Conservation (phyloP, 2,329 filamentous ascomycete genomes). For the Diaporthe destruens region DNA sequence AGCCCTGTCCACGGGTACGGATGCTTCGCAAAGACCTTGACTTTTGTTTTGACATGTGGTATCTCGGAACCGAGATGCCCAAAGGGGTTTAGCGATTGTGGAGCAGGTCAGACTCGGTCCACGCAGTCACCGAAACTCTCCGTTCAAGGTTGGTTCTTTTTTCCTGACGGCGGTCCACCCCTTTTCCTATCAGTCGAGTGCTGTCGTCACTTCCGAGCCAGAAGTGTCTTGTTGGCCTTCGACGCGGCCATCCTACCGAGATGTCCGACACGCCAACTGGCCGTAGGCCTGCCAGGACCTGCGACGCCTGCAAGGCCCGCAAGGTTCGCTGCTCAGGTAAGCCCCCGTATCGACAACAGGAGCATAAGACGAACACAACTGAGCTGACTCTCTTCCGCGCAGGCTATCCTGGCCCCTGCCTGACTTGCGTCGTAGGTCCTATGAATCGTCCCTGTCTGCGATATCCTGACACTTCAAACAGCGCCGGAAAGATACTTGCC, state of each 20-base stretch:
- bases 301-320: constrained; percentile 55
- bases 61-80: constrained; percentile 22
- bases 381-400: constrained; percentile 9
- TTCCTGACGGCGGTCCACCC: neutral
- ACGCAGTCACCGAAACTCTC: constrained; percentile 7
- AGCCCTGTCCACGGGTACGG: constrained; percentile 1
- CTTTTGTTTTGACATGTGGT: neutral
- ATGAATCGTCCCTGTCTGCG: neutral
- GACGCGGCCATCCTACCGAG: neutral
- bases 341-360: constrained; percentile 10
- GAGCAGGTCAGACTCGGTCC: neutral
- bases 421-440: constrained; percentile 47
- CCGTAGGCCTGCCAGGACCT: constrained; percentile 47
- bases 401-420: constrained; percentile 47
- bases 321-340: constrained; percentile 54
- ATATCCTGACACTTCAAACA: constrained; percentile 18
- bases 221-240: neutral
- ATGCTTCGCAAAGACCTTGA: neutral
- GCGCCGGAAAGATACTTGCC: constrained; percentile 42
- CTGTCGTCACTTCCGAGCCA: constrained; percentile 1
- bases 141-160: neutral
- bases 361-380: neutral
- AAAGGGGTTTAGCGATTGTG: constrained; percentile 1
- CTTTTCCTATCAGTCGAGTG: neutral
- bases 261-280: constrained; percentile 21